Conservation (phyloP, 73 alveolate genomes). For the Uronychia binucleata region DNA sequence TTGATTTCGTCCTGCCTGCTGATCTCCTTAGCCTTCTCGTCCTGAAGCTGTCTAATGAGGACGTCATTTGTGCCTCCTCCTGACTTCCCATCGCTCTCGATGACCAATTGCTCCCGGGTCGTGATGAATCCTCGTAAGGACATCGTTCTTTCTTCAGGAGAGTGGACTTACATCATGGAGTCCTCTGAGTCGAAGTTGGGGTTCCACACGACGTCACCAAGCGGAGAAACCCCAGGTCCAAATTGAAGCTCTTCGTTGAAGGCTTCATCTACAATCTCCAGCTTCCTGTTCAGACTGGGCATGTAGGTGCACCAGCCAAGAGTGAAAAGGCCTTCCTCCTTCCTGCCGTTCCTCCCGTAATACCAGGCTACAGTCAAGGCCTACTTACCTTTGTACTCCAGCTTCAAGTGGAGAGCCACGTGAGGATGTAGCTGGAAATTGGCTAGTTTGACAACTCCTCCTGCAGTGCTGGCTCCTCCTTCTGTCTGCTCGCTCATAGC, state of each 20-base stretch:
- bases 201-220: constrained; percentile 50
- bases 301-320: constrained; percentile 37
- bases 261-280: constrained; percentile 33
- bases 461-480: constrained; percentile 16
- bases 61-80: constrained; percentile 3
- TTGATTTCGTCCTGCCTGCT: not conserved
- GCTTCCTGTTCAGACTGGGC: constrained; percentile 9
- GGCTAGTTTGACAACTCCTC: constrained; percentile 37
- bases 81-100: constrained; percentile 36
- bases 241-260: constrained; percentile 22
- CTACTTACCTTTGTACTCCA: constrained; percentile 37
- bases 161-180: constrained; percentile 10
- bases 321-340: constrained; percentile 18
- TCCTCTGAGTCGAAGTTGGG: constrained; percentile 20
- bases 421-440: constrained; percentile 24
- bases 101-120: constrained; percentile 25
- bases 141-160: not conserved
- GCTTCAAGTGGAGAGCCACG: constrained; percentile 14
- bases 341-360: not conserved
- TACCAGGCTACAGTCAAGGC: constrained; percentile 1
- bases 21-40: not conserved
- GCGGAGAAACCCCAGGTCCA: constrained; percentile 32
- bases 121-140: constrained; percentile 24
- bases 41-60: not conserved
- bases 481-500: constrained; percentile 13